A percentile compares a stretch with the other conserved stretches of the same genome.
Evolutionary conservation across 768 basidiomycete species (phyloP).

Genomic region (Pleurotus tuoliensis): DNA sequence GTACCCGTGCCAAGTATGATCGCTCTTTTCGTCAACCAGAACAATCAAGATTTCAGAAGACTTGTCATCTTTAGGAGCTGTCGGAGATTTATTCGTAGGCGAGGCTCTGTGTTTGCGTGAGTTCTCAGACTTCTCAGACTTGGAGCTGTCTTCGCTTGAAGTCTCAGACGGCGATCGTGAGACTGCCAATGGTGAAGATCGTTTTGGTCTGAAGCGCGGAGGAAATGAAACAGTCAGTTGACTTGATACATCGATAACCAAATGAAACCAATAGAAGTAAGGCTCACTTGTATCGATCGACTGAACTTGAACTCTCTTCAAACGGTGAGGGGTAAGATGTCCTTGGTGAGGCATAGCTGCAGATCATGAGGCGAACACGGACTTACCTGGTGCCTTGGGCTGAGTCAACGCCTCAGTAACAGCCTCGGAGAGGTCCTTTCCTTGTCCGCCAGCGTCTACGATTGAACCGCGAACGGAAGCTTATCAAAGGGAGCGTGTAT

Average conservation of each 20-base stretch:
- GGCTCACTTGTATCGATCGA: slow-evolving; percentile 6
- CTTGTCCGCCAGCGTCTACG: not conserved
- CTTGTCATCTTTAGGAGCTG: not conserved
- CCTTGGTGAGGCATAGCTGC: not conserved
- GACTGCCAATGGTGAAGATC: slow-evolving; percentile 3
- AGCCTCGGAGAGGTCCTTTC: slow-evolving; percentile 5
- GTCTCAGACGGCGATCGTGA: slow-evolving; percentile 3
- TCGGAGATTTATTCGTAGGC: not conserved
- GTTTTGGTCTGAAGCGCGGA: not conserved
- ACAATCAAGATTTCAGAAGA: slow-evolving; percentile 9
- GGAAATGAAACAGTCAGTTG: not conserved
- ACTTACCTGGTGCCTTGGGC: slow-evolving; percentile 5
- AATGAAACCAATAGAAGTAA: not conserved
- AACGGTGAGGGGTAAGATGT: not conserved
- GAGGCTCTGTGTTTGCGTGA: not conserved
- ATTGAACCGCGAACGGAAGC: slow-evolving; percentile 5
- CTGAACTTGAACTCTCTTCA: slow-evolving; percentile 5
- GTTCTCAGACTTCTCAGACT: slow-evolving; percentile 6
- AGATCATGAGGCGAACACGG: not conserved
- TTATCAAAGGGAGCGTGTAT: not conserved
- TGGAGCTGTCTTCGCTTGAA: slow-evolving; percentile 5
- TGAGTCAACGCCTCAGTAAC: not conserved
- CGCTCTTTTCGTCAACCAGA: slow-evolving; percentile 5
- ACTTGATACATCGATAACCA: slow-evolving; percentile 1
- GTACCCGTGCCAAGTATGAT: slow-evolving; percentile 9